phyloP scores from a whole-genome alignment of 2,329 filamentous ascomycete genomes.

The Magnaporthiopsis poae region DNA sequence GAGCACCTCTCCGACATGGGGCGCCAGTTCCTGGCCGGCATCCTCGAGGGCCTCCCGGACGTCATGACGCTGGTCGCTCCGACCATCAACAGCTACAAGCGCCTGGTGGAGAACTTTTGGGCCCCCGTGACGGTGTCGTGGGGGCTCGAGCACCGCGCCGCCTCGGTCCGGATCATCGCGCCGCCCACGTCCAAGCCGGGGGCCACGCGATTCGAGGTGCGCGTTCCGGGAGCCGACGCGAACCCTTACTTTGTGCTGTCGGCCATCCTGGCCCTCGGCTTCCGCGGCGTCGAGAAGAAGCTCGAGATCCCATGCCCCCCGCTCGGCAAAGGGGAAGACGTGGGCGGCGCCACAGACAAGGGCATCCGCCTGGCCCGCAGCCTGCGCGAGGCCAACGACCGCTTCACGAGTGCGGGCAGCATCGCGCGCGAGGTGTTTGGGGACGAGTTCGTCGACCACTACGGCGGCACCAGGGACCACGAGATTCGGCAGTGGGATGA shows the following conservation, averaged over 20 bases:
- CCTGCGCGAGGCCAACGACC: conserved; percentile 70
- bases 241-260: conserved; percentile 83
- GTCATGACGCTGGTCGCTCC: conserved; percentile 93
- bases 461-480: conserved; percentile 81
- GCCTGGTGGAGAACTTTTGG: conserved; percentile 98
- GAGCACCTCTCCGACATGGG: conserved; percentile 76
- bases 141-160: conserved; percentile 90
- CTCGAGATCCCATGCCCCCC: conserved; percentile 73
- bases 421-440: conserved; percentile 90
- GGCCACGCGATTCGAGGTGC: conserved; percentile 83
- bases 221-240: conserved; percentile 86
- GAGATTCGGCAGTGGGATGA: conserved; percentile 88
- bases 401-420: conserved; percentile 68
- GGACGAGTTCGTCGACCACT: conserved; percentile 92
- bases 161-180: conserved; percentile 79
- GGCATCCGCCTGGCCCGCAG: conserved; percentile 74
- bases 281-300: conserved; percentile 87
- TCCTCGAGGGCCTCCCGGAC: conserved; percentile 80
- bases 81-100: conserved; percentile 95
- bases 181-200: conserved; percentile 77
- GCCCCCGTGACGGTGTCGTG: conserved; percentile 94
- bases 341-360: conserved; percentile 60
- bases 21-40: conserved; percentile 81
- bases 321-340: conserved; percentile 72
- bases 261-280: conserved; percentile 77